Evolutionary conservation across 371 early-diverging fungal genomes (phyloP), one percentile per base, ranked within the genome.

Genomic region (Dipsacomyces acuminosporus): DNA sequence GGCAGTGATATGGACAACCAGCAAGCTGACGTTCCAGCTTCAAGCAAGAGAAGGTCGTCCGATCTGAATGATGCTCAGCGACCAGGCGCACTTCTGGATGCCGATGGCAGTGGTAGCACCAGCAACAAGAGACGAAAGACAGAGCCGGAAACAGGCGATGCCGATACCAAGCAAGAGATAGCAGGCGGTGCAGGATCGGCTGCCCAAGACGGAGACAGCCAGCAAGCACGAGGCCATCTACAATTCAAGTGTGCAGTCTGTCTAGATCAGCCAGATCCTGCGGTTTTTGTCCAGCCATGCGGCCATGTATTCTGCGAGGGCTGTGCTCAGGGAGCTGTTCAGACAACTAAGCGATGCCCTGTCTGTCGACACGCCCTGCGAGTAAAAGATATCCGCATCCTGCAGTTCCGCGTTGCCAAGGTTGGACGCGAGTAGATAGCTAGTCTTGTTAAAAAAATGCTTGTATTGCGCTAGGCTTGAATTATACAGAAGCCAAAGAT

Each of bases 201-300:
- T 11, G 14, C 21, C 18, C 35, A 23, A 38, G 36, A 4, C 34
- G 15, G 17, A 13, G 23, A 40, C 25, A 30, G 45, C 25, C 8
- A 11, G 30, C 30, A 30, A 11, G 7, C 3, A 9, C 47, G 40
- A 35, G 48, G 58, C n/a, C 62, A 63, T 2, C 36, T 54, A 8
- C 42, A 58, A 59, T 67, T 67, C 52, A 67, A 67, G 43, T 67
- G 69, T 19, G 62, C 69, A 0, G 63, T 67, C 20, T 67, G 69
- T 14, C 30, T 67, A 44, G 69, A 67, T 24, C 26, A 33, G 40
- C 69, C 69, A 6, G 63, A 67, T 17, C 69, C 69, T 1, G 69
- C 69, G 8, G 69, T 67, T 17, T 67, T 57, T 46, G 46, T 58
- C 19, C 58, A 67, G 20, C 62, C 69, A 40, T 67, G 69, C 44